These are phyloP conservation scores for Triticum turgidum DNA, from an alignment of 176 grass and related monocot species.

Conservation along the genomic window DNA sequence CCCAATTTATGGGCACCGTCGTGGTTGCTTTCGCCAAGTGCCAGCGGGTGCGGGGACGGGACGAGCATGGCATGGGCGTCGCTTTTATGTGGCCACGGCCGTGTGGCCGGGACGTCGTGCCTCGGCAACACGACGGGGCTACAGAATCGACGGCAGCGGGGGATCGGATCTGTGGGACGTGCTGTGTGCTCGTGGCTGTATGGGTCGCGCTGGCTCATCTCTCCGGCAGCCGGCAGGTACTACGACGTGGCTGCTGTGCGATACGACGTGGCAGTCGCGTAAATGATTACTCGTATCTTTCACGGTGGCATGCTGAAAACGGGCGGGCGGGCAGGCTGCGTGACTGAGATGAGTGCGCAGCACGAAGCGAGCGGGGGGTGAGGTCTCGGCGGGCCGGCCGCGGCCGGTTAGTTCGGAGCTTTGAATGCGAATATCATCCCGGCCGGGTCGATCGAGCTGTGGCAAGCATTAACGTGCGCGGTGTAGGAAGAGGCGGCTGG, in stretches of 20 bases:
- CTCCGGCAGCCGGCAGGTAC: neutral
- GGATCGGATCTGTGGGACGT: neutral
- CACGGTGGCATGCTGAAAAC: neutral
- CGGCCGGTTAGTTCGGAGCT: neutral
- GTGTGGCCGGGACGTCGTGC: neutral
- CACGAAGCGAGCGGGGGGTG: neutral
- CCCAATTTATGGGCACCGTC: constrained; percentile 28
- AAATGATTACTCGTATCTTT: neutral
- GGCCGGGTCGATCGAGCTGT: neutral
- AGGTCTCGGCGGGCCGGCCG: no score
- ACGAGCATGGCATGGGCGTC: neutral
- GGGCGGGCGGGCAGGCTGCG: neutral
- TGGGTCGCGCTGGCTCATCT: neutral
- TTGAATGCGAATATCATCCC: neutral
- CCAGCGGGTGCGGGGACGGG: neutral
- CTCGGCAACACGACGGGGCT: neutral
- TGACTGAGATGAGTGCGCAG: neutral
- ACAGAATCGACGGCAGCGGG: neutral
- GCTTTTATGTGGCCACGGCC: neutral
- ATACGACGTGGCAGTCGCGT: neutral
- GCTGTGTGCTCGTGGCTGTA: neutral
- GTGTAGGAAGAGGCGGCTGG: no score
- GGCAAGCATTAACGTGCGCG: no score
- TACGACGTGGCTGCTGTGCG: neutral
- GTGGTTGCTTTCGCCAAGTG: constrained; percentile 25